Percentiles rank a stretch among this genome's conserved stretches.
These are phyloP conservation scores for Dalbergia oliveri DNA, from an alignment of 306 rosid species.

Conservation along the genomic window DNA sequence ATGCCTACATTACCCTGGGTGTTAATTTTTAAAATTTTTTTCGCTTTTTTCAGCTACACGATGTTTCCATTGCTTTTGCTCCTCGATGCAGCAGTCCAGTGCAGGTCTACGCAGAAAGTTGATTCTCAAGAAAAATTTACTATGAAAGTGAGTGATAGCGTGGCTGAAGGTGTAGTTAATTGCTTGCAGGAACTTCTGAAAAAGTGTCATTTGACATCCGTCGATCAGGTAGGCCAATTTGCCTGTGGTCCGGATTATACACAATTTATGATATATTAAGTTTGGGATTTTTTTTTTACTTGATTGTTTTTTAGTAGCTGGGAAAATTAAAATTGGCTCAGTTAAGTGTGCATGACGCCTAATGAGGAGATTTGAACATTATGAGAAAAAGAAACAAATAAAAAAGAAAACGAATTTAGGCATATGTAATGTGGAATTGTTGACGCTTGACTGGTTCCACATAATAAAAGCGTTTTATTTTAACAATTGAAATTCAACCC, in stretches of 20 bases:
- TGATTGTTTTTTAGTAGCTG: conserved; percentile 7
- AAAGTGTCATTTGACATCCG: conserved; percentile 82
- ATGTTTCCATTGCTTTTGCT: conserved; percentile 89
- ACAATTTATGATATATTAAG: background rate
- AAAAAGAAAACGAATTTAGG: conserved; percentile 9
- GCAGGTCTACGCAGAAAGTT: conserved; percentile 67
- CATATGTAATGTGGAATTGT: background rate
- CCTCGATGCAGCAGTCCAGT: conserved; percentile 77
- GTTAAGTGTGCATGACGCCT: conserved; percentile 3
- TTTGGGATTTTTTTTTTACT: conserved; percentile 14
- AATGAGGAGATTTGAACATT: conserved; percentile 8
- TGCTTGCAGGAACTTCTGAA: conserved; percentile 87
- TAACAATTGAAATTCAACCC: background rate
- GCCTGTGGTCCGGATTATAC: conserved; percentile 30
- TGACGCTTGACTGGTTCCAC: background rate
- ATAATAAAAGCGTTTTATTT: conserved; percentile 9
- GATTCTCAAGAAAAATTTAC: conserved; percentile 60
- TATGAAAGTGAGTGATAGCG: conserved; percentile 65
- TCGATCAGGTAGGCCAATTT: conserved; percentile 78
- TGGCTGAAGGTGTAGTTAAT: conserved; percentile 88
- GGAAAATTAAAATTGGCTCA: background rate
- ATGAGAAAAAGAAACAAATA: conserved; percentile 14
- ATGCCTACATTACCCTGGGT: conserved; percentile 8
- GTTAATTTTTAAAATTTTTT: background rate
- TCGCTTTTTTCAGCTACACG: conserved; percentile 61